Evolutionary conservation across 1,284 basidiomycete species (phyloP), one percentile per base, ranked within the genome.

Genomic region (Peniophora sp.): DNA sequence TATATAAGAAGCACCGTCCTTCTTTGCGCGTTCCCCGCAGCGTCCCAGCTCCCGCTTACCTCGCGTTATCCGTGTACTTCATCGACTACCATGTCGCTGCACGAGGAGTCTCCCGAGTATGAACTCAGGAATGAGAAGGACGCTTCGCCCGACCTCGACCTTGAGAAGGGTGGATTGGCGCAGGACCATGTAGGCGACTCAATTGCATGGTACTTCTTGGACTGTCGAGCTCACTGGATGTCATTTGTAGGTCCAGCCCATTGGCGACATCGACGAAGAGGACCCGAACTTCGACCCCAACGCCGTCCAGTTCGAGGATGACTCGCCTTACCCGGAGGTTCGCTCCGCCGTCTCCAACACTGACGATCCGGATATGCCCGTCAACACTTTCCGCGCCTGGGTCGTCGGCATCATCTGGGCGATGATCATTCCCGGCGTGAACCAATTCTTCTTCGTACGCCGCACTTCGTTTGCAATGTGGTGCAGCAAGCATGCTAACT

Each of bases 291-390:
- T 83, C 49, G 75, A 84, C 66, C 69, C 68, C 52, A 69, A 75
- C 3, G 69, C 59, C n/a, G 51, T 56, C 36, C 51, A 51, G 24
- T 55, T 65, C 36, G 75, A 79, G 64, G 75, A 78, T 50, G 78
- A 81, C 54, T 81, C 78, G 0, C 80, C 78, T 0, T 90, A 89
- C 61, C 84, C 84, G 6, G 85, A 89, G 61, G 87, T 90, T 23
- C 79, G 88, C 25, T 84, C 85, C 20, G 84, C 84, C 34, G 87
- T 89, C 22, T 78, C 83, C 39, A 85, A 87, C 61, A 82, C 79
- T 2, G 85, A 89, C 58, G 83, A 89, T 61, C 73, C 75, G 9
- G 64, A 66, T 27, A 81, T 87, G 60, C 83, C 83, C 2, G 72
- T 69, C 2, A 72, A 70, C 34, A 88, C 77, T 2, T 59, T 89